A percentile compares a stretch with the other conserved stretches of the same genome.
Evolutionary conservation across 1,284 basidiomycete species (phyloP).

Genomic region (Golubevia pallescens): DNA sequence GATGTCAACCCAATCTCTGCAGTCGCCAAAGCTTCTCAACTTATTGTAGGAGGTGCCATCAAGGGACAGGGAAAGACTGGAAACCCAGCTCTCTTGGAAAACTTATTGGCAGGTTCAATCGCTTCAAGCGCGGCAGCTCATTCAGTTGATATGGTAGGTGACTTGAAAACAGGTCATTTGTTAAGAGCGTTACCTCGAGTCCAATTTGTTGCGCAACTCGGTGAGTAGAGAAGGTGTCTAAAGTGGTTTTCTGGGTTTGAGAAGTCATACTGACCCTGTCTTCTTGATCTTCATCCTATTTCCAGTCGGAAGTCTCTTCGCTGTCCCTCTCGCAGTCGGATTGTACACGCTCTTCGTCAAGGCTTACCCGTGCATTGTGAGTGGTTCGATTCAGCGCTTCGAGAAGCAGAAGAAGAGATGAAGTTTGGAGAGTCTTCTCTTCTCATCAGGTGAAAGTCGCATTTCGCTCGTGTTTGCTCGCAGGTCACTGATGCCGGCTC

Average conservation of each 20-base stretch:
- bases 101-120: slow-evolving; percentile 63
- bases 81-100: slow-evolving; percentile 32
- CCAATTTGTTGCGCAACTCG: slow-evolving; percentile 71
- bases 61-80: slow-evolving; percentile 38
- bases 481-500: no score
- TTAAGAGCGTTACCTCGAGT: slow-evolving; percentile 73
- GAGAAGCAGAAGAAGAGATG: no score
- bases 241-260: no score
- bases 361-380: slow-evolving; percentile 72
- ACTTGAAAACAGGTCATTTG: slow-evolving; percentile 76
- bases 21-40: slow-evolving; percentile 49
- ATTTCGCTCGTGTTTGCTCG: no score
- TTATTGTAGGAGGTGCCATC: slow-evolving; percentile 46
- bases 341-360: slow-evolving; percentile 63
- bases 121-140: slow-evolving; percentile 72
- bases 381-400: no score
- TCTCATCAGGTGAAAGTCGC: no score
- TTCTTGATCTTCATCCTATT: no score
- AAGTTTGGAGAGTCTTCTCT: no score
- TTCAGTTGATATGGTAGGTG: slow-evolving; percentile 75
- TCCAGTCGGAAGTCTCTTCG: no score
- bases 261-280: no score
- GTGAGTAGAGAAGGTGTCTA: no score
- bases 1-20: slow-evolving; percentile 51
- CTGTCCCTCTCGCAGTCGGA: slow-evolving; percentile 33